These are phyloP conservation scores for Echria macrotheca DNA, from an alignment of 495 filamentous ascomycete species.

Conservation along the genomic window DNA sequence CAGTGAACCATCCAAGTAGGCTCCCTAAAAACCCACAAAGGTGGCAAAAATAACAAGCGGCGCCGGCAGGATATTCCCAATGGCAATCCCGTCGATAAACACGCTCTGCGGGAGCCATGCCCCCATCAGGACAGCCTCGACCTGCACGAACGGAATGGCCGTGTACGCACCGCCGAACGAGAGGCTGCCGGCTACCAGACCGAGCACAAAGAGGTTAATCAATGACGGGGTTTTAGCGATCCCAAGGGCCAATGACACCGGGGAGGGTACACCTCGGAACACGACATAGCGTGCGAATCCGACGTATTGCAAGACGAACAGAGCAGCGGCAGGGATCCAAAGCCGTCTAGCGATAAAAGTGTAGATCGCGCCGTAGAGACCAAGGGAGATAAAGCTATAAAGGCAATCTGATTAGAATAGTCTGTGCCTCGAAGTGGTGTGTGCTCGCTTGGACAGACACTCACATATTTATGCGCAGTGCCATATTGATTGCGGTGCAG, in stretches of 20 bases:
- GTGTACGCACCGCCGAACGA: slow-evolving; percentile 15
- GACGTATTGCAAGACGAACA: slow-evolving; percentile 10
- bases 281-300: slow-evolving; percentile 9
- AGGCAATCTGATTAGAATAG: background rate
- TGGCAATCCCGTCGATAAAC: slow-evolving; percentile 11
- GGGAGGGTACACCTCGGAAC: slow-evolving; percentile 10
- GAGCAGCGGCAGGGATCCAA: slow-evolving; percentile 8
- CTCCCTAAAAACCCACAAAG: slow-evolving; percentile 12
- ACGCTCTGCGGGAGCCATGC: slow-evolving; percentile 14
- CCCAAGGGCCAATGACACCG: slow-evolving; percentile 11
- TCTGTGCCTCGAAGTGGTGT: no score
- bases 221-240: slow-evolving; percentile 9
- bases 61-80: slow-evolving; percentile 12
- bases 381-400: slow-evolving; percentile 13
- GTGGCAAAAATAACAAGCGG: slow-evolving; percentile 12
- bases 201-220: slow-evolving; percentile 12
- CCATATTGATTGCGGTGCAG: slow-evolving; percentile 11
- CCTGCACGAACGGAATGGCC: slow-evolving; percentile 13
- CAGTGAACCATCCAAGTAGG: slow-evolving; percentile 6
- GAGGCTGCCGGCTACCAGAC: slow-evolving; percentile 11
- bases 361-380: slow-evolving; percentile 12
- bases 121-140: slow-evolving; percentile 13
- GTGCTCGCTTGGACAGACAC: no score
- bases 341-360: slow-evolving; percentile 8
- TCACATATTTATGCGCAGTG: slow-evolving; percentile 13